Conservation (phyloP, 2,329 filamentous ascomycete species). For the Macrophomina tecta region DNA sequence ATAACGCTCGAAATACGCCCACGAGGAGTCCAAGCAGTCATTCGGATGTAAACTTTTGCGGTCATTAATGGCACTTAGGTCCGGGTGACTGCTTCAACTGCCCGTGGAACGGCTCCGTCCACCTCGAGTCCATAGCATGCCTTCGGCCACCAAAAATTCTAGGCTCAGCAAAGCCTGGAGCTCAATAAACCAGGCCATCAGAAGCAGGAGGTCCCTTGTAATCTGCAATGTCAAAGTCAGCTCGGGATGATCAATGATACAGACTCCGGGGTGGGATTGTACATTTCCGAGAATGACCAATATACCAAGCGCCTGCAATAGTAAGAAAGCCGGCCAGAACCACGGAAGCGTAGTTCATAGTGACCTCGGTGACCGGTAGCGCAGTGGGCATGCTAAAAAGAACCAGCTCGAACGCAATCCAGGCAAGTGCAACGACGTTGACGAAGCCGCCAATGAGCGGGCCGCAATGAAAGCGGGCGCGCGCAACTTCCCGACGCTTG, state of each 20-base stretch:
- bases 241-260: too few species aligned
- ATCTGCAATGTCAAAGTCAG: background rate
- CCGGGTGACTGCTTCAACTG: too few species aligned
- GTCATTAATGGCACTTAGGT: too few species aligned
- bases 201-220: constrained; percentile 7
- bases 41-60: too few species aligned
- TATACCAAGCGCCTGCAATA: constrained; percentile 22
- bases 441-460: constrained; percentile 49
- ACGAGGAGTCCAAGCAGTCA: too few species aligned
- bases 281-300: constrained; percentile 25
- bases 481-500: constrained; percentile 51
- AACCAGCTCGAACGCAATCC: constrained; percentile 54
- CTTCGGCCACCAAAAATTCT: too few species aligned
- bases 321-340: constrained; percentile 60
- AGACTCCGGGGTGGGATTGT: background rate
- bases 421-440: constrained; percentile 56
- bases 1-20: too few species aligned
- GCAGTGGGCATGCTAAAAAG: constrained; percentile 62
- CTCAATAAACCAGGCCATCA: background rate
- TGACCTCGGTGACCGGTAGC: constrained; percentile 58
- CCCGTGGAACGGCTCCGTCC: too few species aligned
- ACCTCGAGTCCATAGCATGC: too few species aligned
- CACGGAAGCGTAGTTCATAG: constrained; percentile 64
- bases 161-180: too few species aligned
- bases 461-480: constrained; percentile 58